A percentile compares a stretch with the other conserved stretches of the same genome.
Conservation (phyloP, 495 filamentous ascomycete species). For the Sordaria brevicollis region DNA sequence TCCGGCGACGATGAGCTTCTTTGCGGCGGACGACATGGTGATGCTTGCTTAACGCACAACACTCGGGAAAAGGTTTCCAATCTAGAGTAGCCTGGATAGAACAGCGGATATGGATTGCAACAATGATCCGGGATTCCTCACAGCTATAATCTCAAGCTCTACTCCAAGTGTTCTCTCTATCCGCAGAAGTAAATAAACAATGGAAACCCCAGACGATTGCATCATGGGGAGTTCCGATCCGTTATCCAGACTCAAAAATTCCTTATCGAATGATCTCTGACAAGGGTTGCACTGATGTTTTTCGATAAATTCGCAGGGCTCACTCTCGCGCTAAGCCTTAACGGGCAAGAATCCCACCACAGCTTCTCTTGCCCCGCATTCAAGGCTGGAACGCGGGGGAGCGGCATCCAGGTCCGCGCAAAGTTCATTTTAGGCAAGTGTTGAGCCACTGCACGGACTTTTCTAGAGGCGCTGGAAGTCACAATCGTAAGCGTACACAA, state of each 20-base stretch:
- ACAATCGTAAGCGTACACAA: too few species aligned
- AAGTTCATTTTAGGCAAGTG: too few species aligned
- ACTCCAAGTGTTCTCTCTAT: background rate
- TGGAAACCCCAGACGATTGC: background rate
- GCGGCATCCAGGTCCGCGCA: too few species aligned
- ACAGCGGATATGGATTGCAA: background rate
- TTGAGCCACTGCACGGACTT: too few species aligned
- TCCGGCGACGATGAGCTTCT: slow-evolving; percentile 78
- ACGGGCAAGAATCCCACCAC: background rate
- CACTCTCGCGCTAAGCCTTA: background rate
- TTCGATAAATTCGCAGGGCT: background rate
- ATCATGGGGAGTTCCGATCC: background rate
- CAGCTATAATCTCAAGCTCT: background rate
- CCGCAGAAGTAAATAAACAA: background rate
- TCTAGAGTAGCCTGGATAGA: background rate
- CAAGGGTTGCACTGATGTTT: slow-evolving; percentile 10
- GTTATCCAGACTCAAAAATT: background rate
- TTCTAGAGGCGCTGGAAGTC: too few species aligned
- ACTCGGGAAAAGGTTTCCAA: background rate
- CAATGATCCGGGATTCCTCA: background rate
- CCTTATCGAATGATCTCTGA: background rate
- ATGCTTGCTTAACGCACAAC: background rate
- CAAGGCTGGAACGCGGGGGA: slow-evolving; percentile 18
- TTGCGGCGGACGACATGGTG: slow-evolving; percentile 31
- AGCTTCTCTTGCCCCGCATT: slow-evolving; percentile 7